Conservation (phyloP, 148 eudicot genomes). For the Talinum fruticosum region DNA sequence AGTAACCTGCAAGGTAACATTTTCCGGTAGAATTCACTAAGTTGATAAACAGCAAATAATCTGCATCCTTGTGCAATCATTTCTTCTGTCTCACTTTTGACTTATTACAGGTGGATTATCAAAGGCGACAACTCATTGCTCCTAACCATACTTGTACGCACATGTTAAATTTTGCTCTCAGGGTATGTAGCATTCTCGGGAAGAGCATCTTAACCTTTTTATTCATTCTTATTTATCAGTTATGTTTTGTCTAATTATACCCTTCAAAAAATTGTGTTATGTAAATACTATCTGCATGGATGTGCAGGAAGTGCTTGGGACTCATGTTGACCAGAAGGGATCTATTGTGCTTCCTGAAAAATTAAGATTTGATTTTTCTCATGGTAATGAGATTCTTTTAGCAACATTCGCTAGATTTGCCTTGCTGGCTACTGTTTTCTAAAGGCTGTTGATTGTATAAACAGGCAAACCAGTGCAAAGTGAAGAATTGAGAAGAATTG, state of each 20-base stretch:
- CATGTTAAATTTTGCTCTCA: slow-evolving; percentile 91
- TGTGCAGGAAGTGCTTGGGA: slow-evolving; percentile 87
- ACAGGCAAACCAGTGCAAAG: slow-evolving; percentile 88
- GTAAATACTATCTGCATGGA: neutral
- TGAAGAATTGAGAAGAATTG: slow-evolving; percentile 78
- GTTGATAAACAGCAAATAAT: neutral
- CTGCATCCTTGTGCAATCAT: neutral
- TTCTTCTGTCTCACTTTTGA: neutral
- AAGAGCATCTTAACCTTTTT: neutral
- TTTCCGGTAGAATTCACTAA: neutral
- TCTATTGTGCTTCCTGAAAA: slow-evolving; percentile 97
- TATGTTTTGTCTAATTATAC: neutral
- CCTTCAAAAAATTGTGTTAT: neutral
- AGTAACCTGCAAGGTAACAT: slow-evolving; percentile 75
- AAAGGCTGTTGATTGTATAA: neutral
- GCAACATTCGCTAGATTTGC: neutral
- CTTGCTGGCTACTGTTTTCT: neutral
- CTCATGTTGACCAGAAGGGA: slow-evolving; percentile 96
- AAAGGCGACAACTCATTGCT: slow-evolving; percentile 78
- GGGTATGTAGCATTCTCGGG: slow-evolving; percentile 44
- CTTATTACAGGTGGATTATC: slow-evolving; percentile 71
- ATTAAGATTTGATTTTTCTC: slow-evolving; percentile 92
- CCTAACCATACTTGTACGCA: slow-evolving; percentile 99
- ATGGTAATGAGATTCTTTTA: slow-evolving; percentile 45
- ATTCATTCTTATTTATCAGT: slow-evolving; percentile 1